Conservation (phyloP, 2,329 filamentous ascomycete genomes). For the Epichloe scottii region DNA sequence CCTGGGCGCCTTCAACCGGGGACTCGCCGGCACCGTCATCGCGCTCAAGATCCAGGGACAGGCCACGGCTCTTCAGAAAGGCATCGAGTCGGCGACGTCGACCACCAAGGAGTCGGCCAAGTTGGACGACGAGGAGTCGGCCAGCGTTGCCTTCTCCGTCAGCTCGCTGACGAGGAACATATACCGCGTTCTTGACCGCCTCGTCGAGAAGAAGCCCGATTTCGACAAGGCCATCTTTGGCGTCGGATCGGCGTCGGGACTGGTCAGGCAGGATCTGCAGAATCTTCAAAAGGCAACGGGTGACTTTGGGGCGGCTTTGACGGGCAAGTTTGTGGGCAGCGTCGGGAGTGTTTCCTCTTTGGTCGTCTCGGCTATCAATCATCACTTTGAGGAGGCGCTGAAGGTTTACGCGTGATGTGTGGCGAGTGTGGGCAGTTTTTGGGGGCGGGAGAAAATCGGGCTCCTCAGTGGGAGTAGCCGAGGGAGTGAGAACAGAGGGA, state of each 20-base stretch:
- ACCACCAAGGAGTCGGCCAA: neutral
- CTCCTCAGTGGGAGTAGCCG: neutral
- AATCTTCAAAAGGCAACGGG: neutral
- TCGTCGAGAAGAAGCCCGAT: neutral
- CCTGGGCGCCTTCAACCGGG: neutral
- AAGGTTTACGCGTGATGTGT: neutral
- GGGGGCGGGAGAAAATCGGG: neutral
- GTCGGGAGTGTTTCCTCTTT: neutral
- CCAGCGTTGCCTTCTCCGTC: neutral
- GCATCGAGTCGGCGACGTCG: neutral
- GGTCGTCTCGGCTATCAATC: neutral
- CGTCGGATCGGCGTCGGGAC: neutral
- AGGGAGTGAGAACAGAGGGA: no score
- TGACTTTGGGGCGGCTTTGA: neutral
- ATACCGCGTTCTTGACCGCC: neutral
- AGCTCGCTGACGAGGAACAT: neutral
- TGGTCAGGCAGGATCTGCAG: conserved; percentile 1
- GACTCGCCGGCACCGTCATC: neutral
- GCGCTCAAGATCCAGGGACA: neutral
- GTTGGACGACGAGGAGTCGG: neutral
- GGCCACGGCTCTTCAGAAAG: neutral
- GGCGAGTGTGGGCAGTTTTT: neutral
- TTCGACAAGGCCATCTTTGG: conserved; percentile 3
- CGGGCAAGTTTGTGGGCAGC: neutral
- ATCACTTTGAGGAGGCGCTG: neutral